phyloP scores from a whole-genome alignment of 148 eudicot species.

The Diospyros kaki region DNA sequence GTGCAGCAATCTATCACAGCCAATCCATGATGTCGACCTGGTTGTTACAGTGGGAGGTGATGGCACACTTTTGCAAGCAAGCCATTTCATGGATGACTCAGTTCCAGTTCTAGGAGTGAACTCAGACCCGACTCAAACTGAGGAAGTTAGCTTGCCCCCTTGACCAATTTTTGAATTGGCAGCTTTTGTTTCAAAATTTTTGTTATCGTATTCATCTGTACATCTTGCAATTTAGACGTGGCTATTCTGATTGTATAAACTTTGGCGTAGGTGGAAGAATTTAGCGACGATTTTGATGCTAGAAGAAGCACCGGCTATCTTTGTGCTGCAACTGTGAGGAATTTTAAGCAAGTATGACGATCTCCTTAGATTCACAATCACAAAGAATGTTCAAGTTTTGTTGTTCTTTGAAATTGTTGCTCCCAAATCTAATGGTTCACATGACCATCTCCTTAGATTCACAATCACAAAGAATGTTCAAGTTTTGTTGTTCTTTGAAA shows the following conservation, averaged over 20 bases:
- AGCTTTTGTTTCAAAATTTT: not conserved
- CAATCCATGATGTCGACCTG: conserved; percentile 72
- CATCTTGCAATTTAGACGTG: not conserved
- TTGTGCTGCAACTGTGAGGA: conserved; percentile 71
- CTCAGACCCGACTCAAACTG: conserved; percentile 80
- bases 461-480: no score
- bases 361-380: no score
- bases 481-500: no score
- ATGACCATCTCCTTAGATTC: no score
- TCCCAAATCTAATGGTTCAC: no score
- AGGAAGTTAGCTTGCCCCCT: conserved; percentile 56
- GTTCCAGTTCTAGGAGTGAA: conserved; percentile 88
- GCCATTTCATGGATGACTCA: conserved; percentile 76
- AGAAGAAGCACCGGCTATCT: conserved; percentile 92
- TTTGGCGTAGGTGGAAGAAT: conserved; percentile 44
- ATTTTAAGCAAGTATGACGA: conserved; percentile 77
- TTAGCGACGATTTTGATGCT: conserved; percentile 73
- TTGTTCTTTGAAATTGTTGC: no score
- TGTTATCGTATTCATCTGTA: not conserved
- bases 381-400: no score
- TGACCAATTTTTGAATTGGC: not conserved
- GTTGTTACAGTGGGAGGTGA: conserved; percentile 90
- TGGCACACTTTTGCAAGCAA: conserved; percentile 91
- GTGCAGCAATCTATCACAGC: conserved; percentile 48
- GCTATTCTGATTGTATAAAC: not conserved